Evolutionary conservation across 1,139 yeast species (phyloP).

Genomic region (Diutina ranongensis): DNA sequence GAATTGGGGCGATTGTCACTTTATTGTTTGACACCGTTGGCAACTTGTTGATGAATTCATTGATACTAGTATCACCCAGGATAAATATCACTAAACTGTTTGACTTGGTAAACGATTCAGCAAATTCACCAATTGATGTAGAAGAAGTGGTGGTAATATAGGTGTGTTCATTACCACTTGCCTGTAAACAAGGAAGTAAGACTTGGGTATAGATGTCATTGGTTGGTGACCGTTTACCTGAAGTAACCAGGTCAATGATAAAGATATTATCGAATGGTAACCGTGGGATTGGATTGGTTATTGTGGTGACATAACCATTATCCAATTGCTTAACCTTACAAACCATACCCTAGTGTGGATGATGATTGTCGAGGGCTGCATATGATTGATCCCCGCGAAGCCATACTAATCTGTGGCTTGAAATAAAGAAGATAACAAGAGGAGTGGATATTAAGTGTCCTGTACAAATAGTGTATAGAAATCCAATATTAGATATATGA

Average conservation of each 20-base stretch:
- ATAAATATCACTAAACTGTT: slow-evolving; percentile 37
- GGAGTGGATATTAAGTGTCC: too few relatives aligned
- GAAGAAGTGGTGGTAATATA: slow-evolving; percentile 29
- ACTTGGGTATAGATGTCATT: not conserved
- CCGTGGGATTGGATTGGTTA: not conserved
- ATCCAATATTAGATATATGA: too few relatives aligned
- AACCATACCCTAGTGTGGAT: too few relatives aligned
- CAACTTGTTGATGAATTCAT: slow-evolving; percentile 53
- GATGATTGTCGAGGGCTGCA: too few relatives aligned
- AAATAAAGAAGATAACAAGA: too few relatives aligned
- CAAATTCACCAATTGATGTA: slow-evolving; percentile 23
- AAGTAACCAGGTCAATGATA: slow-evolving; percentile 2
- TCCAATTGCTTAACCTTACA: not conserved
- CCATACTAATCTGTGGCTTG: too few relatives aligned
- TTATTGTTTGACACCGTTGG: slow-evolving; percentile 16
- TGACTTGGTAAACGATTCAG: slow-evolving; percentile 13
- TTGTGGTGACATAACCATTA: not conserved
- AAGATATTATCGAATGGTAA: not conserved
- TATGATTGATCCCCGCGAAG: too few relatives aligned
- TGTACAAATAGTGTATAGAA: too few relatives aligned
- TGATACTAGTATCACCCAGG: slow-evolving; percentile 73
- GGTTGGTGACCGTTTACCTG: not conserved
- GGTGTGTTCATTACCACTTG: slow-evolving; percentile 13
- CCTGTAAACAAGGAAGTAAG: not conserved
- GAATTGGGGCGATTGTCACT: slow-evolving; percentile 39